Conservation (phyloP, 2,329 filamentous ascomycete genomes). For the Calonectria hongkongensis region DNA sequence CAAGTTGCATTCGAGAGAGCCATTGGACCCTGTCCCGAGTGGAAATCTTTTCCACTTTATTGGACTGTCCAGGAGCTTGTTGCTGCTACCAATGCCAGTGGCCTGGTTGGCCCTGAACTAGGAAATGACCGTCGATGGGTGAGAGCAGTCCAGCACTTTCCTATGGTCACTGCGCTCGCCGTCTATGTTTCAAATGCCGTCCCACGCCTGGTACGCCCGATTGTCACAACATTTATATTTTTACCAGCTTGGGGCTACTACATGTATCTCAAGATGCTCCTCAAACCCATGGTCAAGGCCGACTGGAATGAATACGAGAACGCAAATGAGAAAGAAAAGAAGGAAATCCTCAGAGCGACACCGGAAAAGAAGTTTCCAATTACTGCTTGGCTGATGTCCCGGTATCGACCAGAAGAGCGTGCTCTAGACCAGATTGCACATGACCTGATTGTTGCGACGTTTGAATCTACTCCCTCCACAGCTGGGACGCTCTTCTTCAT, state of each 20-base stretch:
- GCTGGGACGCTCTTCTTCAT: constrained; percentile 3
- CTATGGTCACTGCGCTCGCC: neutral
- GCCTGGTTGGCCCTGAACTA: neutral
- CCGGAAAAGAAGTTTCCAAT: neutral
- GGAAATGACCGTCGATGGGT: constrained; percentile 10
- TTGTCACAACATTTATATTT: constrained; percentile 8
- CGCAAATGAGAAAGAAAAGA: neutral
- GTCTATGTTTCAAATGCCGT: constrained; percentile 1
- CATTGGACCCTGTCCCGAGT: neutral
- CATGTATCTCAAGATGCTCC: neutral
- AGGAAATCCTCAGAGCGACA: neutral
- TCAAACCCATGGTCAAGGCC: neutral
- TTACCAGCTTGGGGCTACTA: constrained; percentile 11
- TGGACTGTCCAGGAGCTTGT: constrained; percentile 9
- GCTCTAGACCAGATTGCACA: constrained; percentile 4
- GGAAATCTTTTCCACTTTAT: constrained; percentile 5
- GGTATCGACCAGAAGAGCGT: neutral
- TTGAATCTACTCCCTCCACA: constrained; percentile 1
- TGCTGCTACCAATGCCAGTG: constrained; percentile 4
- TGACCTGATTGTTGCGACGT: constrained; percentile 1
- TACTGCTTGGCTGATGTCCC: constrained; percentile 11
- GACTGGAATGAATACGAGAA: neutral
- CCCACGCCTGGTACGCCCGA: neutral
- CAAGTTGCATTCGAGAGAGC: constrained; percentile 5
- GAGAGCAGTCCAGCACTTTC: constrained; percentile 1